Evolutionary conservation across 2,329 filamentous ascomycete genomes (phyloP).

Genomic region (Stemphylium beticola): DNA sequence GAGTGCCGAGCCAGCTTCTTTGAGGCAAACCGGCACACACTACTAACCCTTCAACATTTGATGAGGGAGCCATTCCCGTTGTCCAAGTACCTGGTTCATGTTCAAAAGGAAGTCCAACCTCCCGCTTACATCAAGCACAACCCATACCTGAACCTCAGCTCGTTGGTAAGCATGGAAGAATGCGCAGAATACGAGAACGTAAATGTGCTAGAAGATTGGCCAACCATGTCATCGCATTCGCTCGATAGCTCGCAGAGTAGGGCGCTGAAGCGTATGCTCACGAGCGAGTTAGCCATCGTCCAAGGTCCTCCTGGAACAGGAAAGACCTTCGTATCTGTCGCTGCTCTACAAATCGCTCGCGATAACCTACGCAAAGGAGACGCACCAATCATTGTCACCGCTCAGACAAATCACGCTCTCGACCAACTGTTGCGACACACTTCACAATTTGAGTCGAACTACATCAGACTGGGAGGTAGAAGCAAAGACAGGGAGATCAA

Average conservation of each 20-base stretch:
- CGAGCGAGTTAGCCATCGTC: constrained; percentile 73
- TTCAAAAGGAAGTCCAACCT: constrained; percentile 53
- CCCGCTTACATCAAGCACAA: constrained; percentile 61
- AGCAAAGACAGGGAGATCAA: constrained; percentile 71
- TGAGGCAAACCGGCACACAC: constrained; percentile 74
- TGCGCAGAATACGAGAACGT: constrained; percentile 53
- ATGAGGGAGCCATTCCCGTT: constrained; percentile 66
- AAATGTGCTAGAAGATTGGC: constrained; percentile 64
- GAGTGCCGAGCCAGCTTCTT: constrained; percentile 77
- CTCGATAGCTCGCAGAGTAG: constrained; percentile 75
- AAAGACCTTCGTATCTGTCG: constrained; percentile 83
- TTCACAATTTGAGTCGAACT: constrained; percentile 65
- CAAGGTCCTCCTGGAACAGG: constrained; percentile 83
- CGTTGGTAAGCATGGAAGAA: constrained; percentile 50
- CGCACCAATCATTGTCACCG: constrained; percentile 76
- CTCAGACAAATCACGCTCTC: constrained; percentile 89
- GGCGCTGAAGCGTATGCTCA: constrained; percentile 73
- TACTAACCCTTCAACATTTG: constrained; percentile 74
- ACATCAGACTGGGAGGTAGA: constrained; percentile 72
- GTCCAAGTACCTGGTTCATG: constrained; percentile 65
- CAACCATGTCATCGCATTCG: constrained; percentile 51
- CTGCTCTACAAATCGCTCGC: constrained; percentile 70
- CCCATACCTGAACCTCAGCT: constrained; percentile 59
- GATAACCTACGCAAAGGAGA: constrained; percentile 62
- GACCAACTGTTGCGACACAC: constrained; percentile 78